phyloP scores from a whole-genome alignment of 2,329 filamentous ascomycete species.

The Alternaria metachromatica region DNA sequence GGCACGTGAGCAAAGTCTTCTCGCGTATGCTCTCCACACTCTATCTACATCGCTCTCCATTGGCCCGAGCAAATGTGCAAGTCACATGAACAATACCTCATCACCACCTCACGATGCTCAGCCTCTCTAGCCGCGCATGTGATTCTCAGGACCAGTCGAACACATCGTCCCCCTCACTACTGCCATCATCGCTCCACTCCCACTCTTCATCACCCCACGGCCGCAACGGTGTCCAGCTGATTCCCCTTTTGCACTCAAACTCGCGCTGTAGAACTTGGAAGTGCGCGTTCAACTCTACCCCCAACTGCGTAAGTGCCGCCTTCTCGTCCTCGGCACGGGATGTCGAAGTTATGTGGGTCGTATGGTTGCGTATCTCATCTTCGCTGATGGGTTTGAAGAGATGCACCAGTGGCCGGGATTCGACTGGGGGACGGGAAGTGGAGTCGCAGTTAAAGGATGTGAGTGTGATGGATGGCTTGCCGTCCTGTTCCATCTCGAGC shows the following conservation, averaged over 20 bases:
- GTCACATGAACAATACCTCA: not conserved
- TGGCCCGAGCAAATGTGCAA: not conserved
- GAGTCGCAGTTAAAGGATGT: not conserved
- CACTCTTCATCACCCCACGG: not conserved
- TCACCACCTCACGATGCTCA: not conserved
- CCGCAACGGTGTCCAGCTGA: slow-evolving; percentile 2
- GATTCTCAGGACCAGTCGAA: not conserved
- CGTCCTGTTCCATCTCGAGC: not conserved
- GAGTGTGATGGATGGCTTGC: not conserved
- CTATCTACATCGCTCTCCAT: not conserved
- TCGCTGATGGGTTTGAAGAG: not conserved
- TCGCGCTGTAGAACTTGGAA: slow-evolving; percentile 5
- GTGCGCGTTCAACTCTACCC: not conserved
- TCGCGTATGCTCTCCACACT: not conserved
- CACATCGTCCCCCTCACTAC: not conserved
- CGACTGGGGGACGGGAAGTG: not conserved
- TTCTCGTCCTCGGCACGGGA: not conserved
- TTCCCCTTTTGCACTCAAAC: slow-evolving; percentile 10
- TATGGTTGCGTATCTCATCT: not conserved
- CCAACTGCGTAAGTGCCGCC: not conserved
- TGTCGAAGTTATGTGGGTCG: not conserved
- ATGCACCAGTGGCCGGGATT: not conserved
- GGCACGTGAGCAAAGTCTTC: not conserved
- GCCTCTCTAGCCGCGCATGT: not conserved
- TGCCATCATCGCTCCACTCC: not conserved